Evolutionary conservation across 352 stramenopile species (phyloP).

Genomic region (Blastocystis sp.): DNA sequence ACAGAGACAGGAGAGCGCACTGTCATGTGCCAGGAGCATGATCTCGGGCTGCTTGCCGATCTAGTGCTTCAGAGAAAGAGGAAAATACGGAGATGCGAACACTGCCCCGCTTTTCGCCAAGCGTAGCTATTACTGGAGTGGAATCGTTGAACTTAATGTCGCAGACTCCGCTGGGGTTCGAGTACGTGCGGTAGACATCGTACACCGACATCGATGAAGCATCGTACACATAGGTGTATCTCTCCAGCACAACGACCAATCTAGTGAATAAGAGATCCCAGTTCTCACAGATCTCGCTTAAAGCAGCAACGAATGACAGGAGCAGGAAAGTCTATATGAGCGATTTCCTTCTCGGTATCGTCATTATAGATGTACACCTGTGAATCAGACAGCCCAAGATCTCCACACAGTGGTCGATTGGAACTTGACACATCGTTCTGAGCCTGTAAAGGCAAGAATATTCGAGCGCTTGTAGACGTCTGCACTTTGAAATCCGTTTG

Average conservation of each 20-base stretch:
- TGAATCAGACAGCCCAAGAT: not conserved
- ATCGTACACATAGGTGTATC: not conserved
- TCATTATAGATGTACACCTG: constrained; percentile 41
- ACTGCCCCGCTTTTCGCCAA: not conserved
- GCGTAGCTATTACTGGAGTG: not conserved
- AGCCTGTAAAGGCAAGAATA: not conserved
- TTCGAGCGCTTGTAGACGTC: constrained; percentile 39
- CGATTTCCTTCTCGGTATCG: not conserved
- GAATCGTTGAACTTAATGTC: not conserved
- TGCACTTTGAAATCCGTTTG: not conserved
- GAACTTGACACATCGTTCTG: not conserved
- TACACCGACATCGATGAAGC: not conserved
- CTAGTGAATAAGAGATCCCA: not conserved
- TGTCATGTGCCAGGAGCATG: not conserved
- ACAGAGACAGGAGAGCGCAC: not conserved
- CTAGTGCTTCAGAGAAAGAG: not conserved
- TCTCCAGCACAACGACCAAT: not conserved
- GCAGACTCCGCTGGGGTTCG: not conserved
- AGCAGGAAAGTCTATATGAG: not conserved
- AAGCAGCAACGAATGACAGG: not conserved
- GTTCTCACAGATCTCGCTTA: not conserved
- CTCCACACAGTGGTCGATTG: not conserved
- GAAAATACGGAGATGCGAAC: not conserved
- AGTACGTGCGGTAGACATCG: not conserved
- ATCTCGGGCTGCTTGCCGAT: not conserved